Base-by-base conservation (phyloP, 1,284 basidiomycete genomes). In the Boletellus deceptivus region DNA sequence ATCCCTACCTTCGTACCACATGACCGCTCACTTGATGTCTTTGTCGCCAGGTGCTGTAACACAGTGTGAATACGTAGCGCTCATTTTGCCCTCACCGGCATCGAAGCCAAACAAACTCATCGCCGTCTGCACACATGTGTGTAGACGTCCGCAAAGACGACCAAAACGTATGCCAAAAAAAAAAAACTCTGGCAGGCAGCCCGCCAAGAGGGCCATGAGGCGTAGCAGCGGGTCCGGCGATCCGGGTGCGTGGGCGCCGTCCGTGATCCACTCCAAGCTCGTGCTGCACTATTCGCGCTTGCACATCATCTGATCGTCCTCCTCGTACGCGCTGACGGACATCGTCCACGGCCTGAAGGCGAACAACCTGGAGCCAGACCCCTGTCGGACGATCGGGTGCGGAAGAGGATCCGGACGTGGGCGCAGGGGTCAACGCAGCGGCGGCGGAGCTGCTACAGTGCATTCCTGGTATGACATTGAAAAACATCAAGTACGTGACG, bases 261-360 rank as follows among this genome's bases (percentile, higher is more conserved):
- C 74, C 1, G 64, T 82, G 44, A 76, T 96, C 16, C 94, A 98
- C 70, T 84, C 91, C 20, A 98, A 98, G 64, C 81, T 99, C 27
- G 91, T 92, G 0, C 79, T 97, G 10, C 80, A 90, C 11, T 98
- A 98, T 66, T 94, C 94, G 0, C 86, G 91, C 17, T 75, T 99
- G 3, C 85, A 92, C 29, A 89, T 98, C 63, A 90, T 99, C 62
- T 99, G 97, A 96, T 96, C 93, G 0, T 93, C 93, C 2, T 98
- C 94, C 2, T 93, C 96, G 0, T 92, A 92, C 61, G 88, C 92
- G 24, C 95, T 93, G 0, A 83, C 93, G 0, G 88, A 94, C 57
- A 94, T 98, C 50, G 94, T 98, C 72, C 84, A 83, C 41, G 96
- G 98, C 63, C 83, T 99, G 27, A 99, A 99, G 68, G 63, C 75